phyloP scores from a whole-genome alignment of 495 filamentous ascomycete species.

The Lophiotrema nucula region DNA sequence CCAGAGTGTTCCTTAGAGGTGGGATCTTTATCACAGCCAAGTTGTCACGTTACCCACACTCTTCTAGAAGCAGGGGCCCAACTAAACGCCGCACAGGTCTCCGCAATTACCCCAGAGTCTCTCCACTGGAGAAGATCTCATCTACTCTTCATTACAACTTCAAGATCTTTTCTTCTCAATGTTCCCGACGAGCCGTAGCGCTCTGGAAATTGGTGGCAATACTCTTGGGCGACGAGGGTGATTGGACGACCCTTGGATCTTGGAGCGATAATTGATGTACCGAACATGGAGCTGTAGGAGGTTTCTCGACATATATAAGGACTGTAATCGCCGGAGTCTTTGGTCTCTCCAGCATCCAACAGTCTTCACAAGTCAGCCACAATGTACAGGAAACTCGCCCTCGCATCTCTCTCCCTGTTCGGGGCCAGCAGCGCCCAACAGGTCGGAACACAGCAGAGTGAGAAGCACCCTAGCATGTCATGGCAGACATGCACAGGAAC shows the following conservation, averaged over 20 bases:
- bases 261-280: conserved; percentile 1
- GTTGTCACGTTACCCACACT: conserved; percentile 24
- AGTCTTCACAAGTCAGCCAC: conserved; percentile 18
- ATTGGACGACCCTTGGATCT: conserved; percentile 1
- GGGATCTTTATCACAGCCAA: conserved; percentile 1
- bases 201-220: conserved; percentile 20
- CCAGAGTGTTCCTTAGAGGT: conserved; percentile 14
- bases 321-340: neutral
- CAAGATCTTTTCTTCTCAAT: conserved; percentile 1
- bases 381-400: conserved; percentile 32
- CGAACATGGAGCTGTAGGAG: neutral
- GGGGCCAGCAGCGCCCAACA: conserved; percentile 33
- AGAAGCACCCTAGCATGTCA: conserved; percentile 52
- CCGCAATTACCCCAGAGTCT: conserved; percentile 33
- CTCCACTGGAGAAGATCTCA: conserved; percentile 24
- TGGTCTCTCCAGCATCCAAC: conserved; percentile 17
- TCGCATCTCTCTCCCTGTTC: conserved; percentile 33
- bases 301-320: conserved; percentile 21
- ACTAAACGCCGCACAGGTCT: conserved; percentile 25
- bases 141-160: conserved; percentile 24
- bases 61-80: conserved; percentile 26
- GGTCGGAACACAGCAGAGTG: conserved; percentile 41
- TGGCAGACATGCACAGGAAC: conserved; percentile 53
- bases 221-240: neutral
- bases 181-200: conserved; percentile 30